These are phyloP conservation scores for Epichloe amarillans DNA, from an alignment of 2,329 filamentous ascomycete genomes.

Conservation along the genomic window DNA sequence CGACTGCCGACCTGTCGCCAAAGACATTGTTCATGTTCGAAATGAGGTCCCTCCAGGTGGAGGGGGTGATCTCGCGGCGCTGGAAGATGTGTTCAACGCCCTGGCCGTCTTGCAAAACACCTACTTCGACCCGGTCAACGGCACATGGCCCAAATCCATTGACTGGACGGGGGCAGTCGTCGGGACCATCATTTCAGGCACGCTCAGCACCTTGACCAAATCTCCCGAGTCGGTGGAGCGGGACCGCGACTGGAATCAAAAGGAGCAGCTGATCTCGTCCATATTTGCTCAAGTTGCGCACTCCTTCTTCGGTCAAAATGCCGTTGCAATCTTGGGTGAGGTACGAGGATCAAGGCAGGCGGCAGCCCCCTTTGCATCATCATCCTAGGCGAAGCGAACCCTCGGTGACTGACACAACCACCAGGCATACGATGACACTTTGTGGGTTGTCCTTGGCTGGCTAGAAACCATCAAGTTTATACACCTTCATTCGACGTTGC, in stretches of 20 bases:
- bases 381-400: neutral
- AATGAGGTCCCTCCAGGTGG: neutral
- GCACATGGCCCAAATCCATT: slow-evolving; percentile 73
- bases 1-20: neutral
- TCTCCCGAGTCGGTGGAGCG: slow-evolving; percentile 30
- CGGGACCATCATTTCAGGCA: slow-evolving; percentile 64
- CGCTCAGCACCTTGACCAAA: slow-evolving; percentile 56
- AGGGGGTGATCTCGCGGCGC: slow-evolving; percentile 10
- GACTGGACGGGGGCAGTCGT: slow-evolving; percentile 90
- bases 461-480: slow-evolving; percentile 71
- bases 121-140: slow-evolving; percentile 66
- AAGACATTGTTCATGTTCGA: neutral
- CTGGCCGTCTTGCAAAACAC: slow-evolving; percentile 62
- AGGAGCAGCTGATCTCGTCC: slow-evolving; percentile 68
- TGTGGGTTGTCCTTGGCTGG: slow-evolving; percentile 92
- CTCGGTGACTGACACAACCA: neutral
- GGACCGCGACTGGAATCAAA: slow-evolving; percentile 31
- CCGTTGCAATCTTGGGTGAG: slow-evolving; percentile 54
- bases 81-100: slow-evolving; percentile 44
- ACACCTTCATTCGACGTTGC: slow-evolving; percentile 48
- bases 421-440: slow-evolving; percentile 81
- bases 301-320: slow-evolving; percentile 81
- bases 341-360: slow-evolving; percentile 12
- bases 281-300: slow-evolving; percentile 66
- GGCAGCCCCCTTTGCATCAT: neutral